These are phyloP conservation scores for Aspergillus versicolor DNA, from an alignment of 2,329 filamentous ascomycete species.

Conservation along the genomic window DNA sequence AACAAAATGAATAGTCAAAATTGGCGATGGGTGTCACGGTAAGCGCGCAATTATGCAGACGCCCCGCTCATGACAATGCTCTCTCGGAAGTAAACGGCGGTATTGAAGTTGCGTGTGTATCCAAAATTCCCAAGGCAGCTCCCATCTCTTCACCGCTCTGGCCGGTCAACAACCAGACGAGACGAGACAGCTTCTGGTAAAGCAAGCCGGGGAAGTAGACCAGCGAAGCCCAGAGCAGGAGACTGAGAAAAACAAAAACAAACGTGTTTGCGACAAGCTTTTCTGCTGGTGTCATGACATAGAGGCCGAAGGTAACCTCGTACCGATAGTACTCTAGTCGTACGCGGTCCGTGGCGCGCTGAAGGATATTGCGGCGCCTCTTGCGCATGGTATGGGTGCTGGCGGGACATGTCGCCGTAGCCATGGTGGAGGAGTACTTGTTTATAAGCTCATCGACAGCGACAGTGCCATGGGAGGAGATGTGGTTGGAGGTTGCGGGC, in stretches of 20 bases:
- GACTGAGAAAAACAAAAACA: constrained; percentile 34
- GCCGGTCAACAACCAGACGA: constrained; percentile 41
- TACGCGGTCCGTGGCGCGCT: constrained; percentile 32
- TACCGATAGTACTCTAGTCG: constrained; percentile 48
- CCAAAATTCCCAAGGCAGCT: constrained; percentile 28
- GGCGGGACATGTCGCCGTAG: constrained; percentile 11
- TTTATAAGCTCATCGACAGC: constrained; percentile 35
- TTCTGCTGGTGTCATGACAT: constrained; percentile 45
- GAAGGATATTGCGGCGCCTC: constrained; percentile 25
- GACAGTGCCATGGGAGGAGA: constrained; percentile 30
- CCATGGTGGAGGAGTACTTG: constrained; percentile 33
- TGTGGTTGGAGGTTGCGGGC: constrained; percentile 27
- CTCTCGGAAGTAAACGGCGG: constrained; percentile 16
- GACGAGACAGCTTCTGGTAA: constrained; percentile 35
- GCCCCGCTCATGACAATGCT: constrained; percentile 7
- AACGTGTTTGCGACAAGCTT: constrained; percentile 44
- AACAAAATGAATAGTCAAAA: constrained; percentile 6
- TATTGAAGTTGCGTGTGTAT: constrained; percentile 20
- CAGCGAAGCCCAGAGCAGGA: constrained; percentile 38
- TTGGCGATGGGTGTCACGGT: neutral
- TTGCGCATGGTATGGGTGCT: constrained; percentile 16
- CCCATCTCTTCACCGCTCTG: constrained; percentile 31
- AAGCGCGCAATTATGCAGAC: neutral
- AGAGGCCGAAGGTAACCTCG: constrained; percentile 47
- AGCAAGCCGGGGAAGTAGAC: constrained; percentile 39